These are phyloP conservation scores for Penicillium angulare DNA, from an alignment of 495 filamentous ascomycete species.

Conservation along the genomic window DNA sequence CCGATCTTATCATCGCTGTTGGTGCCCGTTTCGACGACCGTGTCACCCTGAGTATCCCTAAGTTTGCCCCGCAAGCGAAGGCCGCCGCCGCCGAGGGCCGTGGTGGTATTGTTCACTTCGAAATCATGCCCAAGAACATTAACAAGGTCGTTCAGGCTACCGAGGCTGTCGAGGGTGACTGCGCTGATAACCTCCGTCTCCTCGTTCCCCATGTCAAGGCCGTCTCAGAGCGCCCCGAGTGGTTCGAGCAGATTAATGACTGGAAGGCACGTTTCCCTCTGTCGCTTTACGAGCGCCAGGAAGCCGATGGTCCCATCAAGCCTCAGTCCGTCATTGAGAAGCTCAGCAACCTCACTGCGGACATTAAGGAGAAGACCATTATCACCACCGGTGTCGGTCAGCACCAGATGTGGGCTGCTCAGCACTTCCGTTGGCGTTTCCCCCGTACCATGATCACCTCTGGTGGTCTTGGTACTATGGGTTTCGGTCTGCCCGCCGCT, in stretches of 20 bases:
- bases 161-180: constrained; percentile 61
- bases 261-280: constrained; percentile 90
- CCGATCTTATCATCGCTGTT: constrained; percentile 60
- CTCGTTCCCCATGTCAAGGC: constrained; percentile 68
- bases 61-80: constrained; percentile 58
- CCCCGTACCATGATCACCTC: constrained; percentile 91
- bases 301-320: constrained; percentile 73
- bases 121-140: constrained; percentile 65
- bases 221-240: constrained; percentile 67
- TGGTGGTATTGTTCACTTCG: constrained; percentile 64
- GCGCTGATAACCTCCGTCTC: constrained; percentile 62
- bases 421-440: constrained; percentile 90
- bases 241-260: constrained; percentile 83
- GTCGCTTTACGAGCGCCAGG: constrained; percentile 68
- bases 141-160: constrained; percentile 65
- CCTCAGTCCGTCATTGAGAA: constrained; percentile 86
- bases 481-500: constrained; percentile 85
- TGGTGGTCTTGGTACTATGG: constrained; percentile 93
- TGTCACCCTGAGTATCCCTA: constrained; percentile 52
- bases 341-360: constrained; percentile 70
- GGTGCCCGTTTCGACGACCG: constrained; percentile 67
- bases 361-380: constrained; percentile 75
- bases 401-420: constrained; percentile 97
- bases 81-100: constrained; percentile 55
- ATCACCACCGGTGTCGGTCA: constrained; percentile 93